Evolutionary conservation across 1,139 yeast genomes (phyloP), one percentile per base, ranked within the genome.

Genomic region (Candida buenavistaensis): DNA sequence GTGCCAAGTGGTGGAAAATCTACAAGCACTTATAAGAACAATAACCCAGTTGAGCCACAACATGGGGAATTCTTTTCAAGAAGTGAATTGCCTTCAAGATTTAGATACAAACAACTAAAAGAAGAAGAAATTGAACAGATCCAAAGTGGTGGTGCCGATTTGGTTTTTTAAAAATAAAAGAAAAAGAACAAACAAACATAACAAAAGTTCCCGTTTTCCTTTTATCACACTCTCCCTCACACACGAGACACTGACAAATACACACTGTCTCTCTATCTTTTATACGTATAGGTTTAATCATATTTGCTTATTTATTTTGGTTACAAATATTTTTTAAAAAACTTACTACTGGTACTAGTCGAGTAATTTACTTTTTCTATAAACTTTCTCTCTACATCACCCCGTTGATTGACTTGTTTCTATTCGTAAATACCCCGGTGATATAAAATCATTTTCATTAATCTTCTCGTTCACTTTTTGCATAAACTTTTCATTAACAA

Each of bases 81-180:
- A 53, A 63, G 77, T 35, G 76, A 81, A 42, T 73, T 88, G 43
- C 87, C 96, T 1, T 45, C 62, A 39, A 75, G 90, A 56, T 86
- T 84, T 66, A 80, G 80, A 61, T 84, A 81, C 60, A 65, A 68
- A 35, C 63, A 70, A 4, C 70, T 86, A 20, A 78, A 76, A 38
- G 85, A 77, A 16, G 46, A 52, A n/a, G 96, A 88, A 58, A 77
- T 82, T 32, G 95, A 83, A 7, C 72, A 78, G 45, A 77, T 88
- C 50, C 72, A 77, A 50, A 71, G 74, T 36, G 96, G 96, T 32
- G 95, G 96, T 44, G 94, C 95, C 27, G 80, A 68, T 17, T 45
- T 66, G 35, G 64, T 70, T 12, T 68, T 54, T 45, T 68, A 56
- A 24, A 14, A 10, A 17, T 9, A 9, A 9, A n/a, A 12, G 6